Evolutionary conservation across 306 rosid species (phyloP).

Genomic region (Corylus americana): DNA sequence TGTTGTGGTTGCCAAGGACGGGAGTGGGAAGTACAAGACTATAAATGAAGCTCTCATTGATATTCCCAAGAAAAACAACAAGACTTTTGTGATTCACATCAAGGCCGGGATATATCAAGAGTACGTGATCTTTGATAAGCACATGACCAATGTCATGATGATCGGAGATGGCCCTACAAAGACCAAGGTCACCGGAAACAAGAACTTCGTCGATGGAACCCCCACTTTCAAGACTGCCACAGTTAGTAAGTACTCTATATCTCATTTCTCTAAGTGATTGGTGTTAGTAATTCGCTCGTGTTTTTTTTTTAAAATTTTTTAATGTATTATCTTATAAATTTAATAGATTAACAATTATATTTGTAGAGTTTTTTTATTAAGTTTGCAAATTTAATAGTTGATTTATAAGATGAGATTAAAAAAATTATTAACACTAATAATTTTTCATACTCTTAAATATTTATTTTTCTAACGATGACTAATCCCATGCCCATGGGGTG

Average conservation of each 20-base stretch:
- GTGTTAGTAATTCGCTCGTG: too few relatives aligned
- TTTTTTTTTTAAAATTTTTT: too few relatives aligned
- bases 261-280: too few relatives aligned
- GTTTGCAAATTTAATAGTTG: too few relatives aligned
- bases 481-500: too few relatives aligned
- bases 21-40: constrained; percentile 58
- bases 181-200: constrained; percentile 49
- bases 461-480: too few relatives aligned
- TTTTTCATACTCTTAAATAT: too few relatives aligned
- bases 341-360: too few relatives aligned
- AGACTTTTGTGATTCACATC: constrained; percentile 62
- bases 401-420: too few relatives aligned
- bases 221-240: constrained; percentile 60
- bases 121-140: constrained; percentile 28
- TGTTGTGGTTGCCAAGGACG: constrained; percentile 65
- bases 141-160: constrained; percentile 47
- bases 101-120: constrained; percentile 66
- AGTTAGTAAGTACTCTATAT: constrained; percentile 41
- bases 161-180: constrained; percentile 79
- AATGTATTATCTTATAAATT: too few relatives aligned
- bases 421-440: too few relatives aligned
- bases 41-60: constrained; percentile 54
- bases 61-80: constrained; percentile 40
- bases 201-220: constrained; percentile 48
- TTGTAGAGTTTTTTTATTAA: too few relatives aligned